These are phyloP conservation scores for Coemansia sp. DNA, from an alignment of 192 early-diverging fungal genomes.

Conservation along the genomic window DNA sequence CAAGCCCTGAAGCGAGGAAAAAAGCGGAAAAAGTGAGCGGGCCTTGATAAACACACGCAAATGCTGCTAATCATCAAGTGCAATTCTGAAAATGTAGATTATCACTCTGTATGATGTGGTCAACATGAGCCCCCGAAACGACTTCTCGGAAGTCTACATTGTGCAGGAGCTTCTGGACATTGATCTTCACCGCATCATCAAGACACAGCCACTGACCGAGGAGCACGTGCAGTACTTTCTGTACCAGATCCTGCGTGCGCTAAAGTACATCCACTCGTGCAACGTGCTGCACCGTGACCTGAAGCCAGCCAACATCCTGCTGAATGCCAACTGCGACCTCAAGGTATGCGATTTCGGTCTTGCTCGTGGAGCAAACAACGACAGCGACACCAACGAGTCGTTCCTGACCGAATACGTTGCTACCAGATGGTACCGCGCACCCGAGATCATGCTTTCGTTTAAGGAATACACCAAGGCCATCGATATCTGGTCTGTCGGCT, in stretches of 20 bases:
- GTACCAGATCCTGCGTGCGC: slow-evolving; percentile 84
- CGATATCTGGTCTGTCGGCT: slow-evolving; percentile 90
- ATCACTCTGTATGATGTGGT: slow-evolving; percentile 53
- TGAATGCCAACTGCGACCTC: slow-evolving; percentile 97
- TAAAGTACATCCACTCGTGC: slow-evolving; percentile 93
- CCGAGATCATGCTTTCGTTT: slow-evolving; percentile 96
- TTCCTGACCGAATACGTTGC: slow-evolving; percentile 98
- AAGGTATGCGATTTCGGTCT: slow-evolving; percentile 99
- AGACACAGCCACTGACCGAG: slow-evolving; percentile 79
- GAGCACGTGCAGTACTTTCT: slow-evolving; percentile 89
- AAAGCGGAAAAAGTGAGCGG: background rate
- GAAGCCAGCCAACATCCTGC: slow-evolving; percentile 95
- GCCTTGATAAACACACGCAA: no score
- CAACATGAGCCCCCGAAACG: slow-evolving; percentile 50
- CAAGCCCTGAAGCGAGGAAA: no score
- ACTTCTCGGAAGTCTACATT: slow-evolving; percentile 57
- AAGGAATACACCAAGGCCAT: slow-evolving; percentile 99
- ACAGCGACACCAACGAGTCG: slow-evolving; percentile 73
- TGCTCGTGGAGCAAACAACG: slow-evolving; percentile 85
- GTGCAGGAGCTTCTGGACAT: slow-evolving; percentile 84
- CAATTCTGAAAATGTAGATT: slow-evolving; percentile 19
- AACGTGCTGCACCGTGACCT: slow-evolving; percentile 94
- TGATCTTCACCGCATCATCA: slow-evolving; percentile 88
- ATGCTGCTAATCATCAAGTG: background rate
- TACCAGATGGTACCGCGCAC: slow-evolving; percentile 92